Conservation (phyloP, 805 yeast species). For the Starmerella vaccinii region DNA sequence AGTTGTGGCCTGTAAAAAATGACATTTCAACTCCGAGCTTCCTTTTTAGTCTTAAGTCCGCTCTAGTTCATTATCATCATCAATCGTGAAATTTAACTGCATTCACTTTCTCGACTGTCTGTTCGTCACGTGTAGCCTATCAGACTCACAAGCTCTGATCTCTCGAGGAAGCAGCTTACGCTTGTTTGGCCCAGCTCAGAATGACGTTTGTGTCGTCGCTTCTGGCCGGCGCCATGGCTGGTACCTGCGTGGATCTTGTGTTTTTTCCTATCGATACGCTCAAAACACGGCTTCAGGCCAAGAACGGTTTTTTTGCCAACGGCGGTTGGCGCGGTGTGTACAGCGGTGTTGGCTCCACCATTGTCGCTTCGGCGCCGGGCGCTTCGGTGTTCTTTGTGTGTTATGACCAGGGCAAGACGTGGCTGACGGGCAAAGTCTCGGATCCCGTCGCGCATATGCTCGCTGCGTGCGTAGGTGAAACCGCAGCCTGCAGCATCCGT, state of each 20-base stretch:
- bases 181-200: not conserved
- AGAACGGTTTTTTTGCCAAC: slow-evolving; percentile 82
- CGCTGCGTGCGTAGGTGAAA: slow-evolving; percentile 81
- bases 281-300: slow-evolving; percentile 89
- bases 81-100: too few species aligned
- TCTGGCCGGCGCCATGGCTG: slow-evolving; percentile 76
- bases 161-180: too few species aligned
- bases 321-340: slow-evolving; percentile 93
- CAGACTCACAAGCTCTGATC: too few species aligned
- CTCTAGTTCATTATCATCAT: too few species aligned
- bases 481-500: slow-evolving; percentile 84
- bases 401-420: slow-evolving; percentile 44
- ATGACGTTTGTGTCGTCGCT: slow-evolving; percentile 20
- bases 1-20: too few species aligned
- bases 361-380: slow-evolving; percentile 87
- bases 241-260: slow-evolving; percentile 86
- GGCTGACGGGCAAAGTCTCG: slow-evolving; percentile 7
- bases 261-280: slow-evolving; percentile 95
- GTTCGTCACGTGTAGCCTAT: too few species aligned
- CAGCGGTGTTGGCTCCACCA: slow-evolving; percentile 84
- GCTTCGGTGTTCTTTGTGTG: slow-evolving; percentile 72
- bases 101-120: too few species aligned
- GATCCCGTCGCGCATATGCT: slow-evolving; percentile 60
- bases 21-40: too few species aligned
- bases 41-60: too few species aligned